phyloP scores from a whole-genome alignment of 208 protist species.

The Leptomonas pyrrhocoris region DNA sequence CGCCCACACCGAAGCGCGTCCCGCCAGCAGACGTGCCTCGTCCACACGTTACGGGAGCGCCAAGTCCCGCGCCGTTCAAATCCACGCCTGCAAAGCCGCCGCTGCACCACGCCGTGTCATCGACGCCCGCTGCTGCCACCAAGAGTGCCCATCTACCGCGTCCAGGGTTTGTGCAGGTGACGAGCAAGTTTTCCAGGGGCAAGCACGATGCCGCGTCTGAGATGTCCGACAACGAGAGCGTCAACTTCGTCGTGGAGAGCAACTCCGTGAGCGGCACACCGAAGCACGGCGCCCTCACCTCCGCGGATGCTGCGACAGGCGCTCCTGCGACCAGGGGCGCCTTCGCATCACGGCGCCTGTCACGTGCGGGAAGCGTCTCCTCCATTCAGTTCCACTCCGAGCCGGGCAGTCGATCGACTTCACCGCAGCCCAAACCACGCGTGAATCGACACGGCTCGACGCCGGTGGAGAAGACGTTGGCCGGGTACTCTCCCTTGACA shows the following conservation, averaged over 20 bases:
- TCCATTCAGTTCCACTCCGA: constrained; percentile 32
- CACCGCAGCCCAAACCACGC: neutral
- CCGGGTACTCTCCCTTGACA: neutral
- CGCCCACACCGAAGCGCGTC: neutral
- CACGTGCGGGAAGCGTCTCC: constrained; percentile 4
- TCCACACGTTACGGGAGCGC: constrained; percentile 13
- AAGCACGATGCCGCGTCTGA: constrained; percentile 10
- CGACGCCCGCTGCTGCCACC: neutral
- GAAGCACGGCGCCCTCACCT: neutral
- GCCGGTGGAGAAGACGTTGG: constrained; percentile 17
- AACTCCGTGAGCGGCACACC: constrained; percentile 11
- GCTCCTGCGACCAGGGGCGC: neutral
- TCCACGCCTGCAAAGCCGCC: constrained; percentile 13
- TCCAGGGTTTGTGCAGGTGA: neutral
- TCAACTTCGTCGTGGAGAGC: constrained; percentile 27
- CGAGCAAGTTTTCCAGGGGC: neutral
- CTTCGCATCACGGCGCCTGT: constrained; percentile 1
- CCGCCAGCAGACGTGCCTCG: neutral
- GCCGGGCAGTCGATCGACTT: constrained; percentile 17
- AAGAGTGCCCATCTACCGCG: neutral
- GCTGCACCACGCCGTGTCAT: constrained; percentile 14
- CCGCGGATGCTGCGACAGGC: neutral
- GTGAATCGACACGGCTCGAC: neutral
- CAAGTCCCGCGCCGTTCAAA: constrained; percentile 1
- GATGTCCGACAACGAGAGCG: constrained; percentile 35